Conservation (phyloP, 2,329 filamentous ascomycete species). For the Amylocarpus encephaloides region DNA sequence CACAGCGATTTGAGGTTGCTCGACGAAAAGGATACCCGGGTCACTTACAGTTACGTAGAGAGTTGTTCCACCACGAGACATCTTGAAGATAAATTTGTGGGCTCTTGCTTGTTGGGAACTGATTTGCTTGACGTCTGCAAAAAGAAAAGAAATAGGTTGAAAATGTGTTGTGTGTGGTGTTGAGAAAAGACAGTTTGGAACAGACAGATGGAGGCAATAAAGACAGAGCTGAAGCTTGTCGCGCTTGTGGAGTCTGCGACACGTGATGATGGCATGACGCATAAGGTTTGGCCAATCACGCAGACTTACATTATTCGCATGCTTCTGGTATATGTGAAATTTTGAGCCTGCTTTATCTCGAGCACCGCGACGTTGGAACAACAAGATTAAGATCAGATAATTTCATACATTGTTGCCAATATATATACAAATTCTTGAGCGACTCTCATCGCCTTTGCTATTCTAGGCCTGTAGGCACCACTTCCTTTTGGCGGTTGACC, state of each 20-base stretch:
- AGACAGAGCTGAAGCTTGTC: not conserved
- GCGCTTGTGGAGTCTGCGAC: not conserved
- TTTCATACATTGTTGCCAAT: not conserved
- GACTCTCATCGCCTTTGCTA: not conserved
- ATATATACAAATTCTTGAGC: not conserved
- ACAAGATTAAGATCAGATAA: no score
- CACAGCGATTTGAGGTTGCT: not conserved
- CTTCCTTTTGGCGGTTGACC: conserved; percentile 13
- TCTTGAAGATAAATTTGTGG: conserved; percentile 33
- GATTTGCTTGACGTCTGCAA: no score
- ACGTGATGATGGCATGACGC: not conserved
- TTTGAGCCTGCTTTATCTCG: no score
- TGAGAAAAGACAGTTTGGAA: not conserved
- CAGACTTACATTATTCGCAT: no score
- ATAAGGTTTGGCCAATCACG: no score
- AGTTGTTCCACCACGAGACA: conserved; percentile 91
- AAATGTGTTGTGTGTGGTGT: not conserved
- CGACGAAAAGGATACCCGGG: not conserved
- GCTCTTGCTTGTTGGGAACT: not conserved
- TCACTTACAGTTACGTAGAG: conserved; percentile 74
- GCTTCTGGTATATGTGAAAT: no score
- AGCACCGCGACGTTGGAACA: no score
- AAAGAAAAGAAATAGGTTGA: no score
- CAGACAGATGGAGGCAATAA: not conserved
- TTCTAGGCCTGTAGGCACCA: conserved; percentile 6